These are phyloP conservation scores for Thuja plicata DNA, from an alignment of 83 land plant genomes.

Conservation along the genomic window DNA sequence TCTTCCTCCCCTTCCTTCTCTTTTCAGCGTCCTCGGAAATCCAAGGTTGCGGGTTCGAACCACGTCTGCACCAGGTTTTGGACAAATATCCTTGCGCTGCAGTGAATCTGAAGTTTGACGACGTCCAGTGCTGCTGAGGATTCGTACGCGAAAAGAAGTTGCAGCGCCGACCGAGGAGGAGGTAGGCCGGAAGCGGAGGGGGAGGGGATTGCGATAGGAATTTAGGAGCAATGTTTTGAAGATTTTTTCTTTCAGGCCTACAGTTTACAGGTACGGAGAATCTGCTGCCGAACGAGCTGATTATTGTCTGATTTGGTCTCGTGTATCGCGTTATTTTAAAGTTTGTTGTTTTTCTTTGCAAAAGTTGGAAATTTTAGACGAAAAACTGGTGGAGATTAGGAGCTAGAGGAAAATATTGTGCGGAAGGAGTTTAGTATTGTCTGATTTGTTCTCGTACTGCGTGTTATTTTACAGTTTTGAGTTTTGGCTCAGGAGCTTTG, in stretches of 20 bases:
- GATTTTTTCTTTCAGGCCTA: not conserved
- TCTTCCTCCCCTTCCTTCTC: not conserved
- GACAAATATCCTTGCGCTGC: not conserved
- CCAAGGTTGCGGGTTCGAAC: constrained; percentile 6
- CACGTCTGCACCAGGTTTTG: not conserved
- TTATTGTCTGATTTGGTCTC: not conserved
- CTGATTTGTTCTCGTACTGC: not conserved
- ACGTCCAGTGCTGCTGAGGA: not conserved
- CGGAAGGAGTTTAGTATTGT: not conserved
- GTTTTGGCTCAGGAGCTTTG: not conserved
- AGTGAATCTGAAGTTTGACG: constrained; percentile 1
- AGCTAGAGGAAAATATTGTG: not conserved
- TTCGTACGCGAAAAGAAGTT: not conserved
- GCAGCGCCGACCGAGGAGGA: not conserved
- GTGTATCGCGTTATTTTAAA: not conserved
- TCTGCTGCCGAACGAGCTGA: not conserved
- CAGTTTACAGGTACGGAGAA: not conserved
- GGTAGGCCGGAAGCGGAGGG: not conserved
- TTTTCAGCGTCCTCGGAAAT: not conserved
- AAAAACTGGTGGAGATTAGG: not conserved
- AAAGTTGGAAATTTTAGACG: not conserved
- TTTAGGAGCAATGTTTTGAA: not conserved
- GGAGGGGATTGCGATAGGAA: not conserved
- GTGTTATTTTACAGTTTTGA: not conserved
- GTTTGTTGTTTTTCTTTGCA: not conserved